Base-by-base conservation (phyloP, 495 filamentous ascomycete species). In the Penicillium maclennaniae region DNA sequence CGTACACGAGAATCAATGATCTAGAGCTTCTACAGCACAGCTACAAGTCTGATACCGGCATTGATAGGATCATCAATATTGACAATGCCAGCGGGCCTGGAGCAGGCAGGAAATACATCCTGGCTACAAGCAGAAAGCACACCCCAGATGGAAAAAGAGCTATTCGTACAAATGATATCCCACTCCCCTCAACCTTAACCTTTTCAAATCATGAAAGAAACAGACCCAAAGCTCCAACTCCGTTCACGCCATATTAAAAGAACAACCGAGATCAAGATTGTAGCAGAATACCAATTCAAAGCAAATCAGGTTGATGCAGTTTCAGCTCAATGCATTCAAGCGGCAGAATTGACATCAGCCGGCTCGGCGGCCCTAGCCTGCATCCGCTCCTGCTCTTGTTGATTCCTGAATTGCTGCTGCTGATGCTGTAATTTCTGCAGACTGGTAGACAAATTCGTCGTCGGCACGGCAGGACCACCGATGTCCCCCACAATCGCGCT, bases 401-500 rank as follows among this genome's bases (percentile, higher is more conserved):
- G 31, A 34, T 34, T 34, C 31, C 31, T 47, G 28, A 67, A 67
- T 17, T 58, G 44, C 31, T 49, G 42, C 21, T 69, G 66, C 15
- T 69, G 66, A 15, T 54, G 54, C 31, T 69, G 66, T 17, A 65
- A 47, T 43, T 63, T 68, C 31, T 69, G 60, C 21, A 66, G 45
- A 34, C 56, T 60, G 21, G 58, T 55, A 21, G 63, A 45, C 25
- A 54, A 36, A 57, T 59, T 52, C 25, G 63, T 55, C 39, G 57
- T 40, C 34, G 56, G 39, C 15, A 63, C 40, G 21, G 51, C 25
- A 21, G 57, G 19, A 27, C 31, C 49, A 36, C 44, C 28, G 7
- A 66, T 60, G 7, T 49, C 48, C 6, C 63, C 61, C 2, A 73
- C 65, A 19, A 78, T 62, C 7, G 68, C 66, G 26, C 62, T 69